phyloP scores from a whole-genome alignment of 345 rosid species.

The Populus tremula region DNA sequence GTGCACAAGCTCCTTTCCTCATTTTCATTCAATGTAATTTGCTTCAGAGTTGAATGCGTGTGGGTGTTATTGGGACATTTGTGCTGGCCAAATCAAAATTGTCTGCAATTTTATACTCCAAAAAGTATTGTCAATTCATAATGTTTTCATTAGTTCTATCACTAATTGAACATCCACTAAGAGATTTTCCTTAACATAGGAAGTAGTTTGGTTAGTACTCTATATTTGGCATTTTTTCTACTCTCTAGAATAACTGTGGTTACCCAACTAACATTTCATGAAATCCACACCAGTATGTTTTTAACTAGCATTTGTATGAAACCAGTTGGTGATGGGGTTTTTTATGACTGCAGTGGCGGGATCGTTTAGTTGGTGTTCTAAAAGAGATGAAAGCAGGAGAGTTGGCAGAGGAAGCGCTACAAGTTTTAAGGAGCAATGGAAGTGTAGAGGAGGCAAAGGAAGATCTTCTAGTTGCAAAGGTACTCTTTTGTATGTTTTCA shows the following conservation, averaged over 20 bases:
- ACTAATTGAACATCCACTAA: neutral
- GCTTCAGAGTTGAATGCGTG: neutral
- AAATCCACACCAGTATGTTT: neutral
- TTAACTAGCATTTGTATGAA: neutral
- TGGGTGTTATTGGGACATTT: neutral
- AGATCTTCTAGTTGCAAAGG: slow-evolving; percentile 44
- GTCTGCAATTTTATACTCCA: neutral
- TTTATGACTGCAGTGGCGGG: slow-evolving; percentile 75
- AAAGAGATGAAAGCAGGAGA: slow-evolving; percentile 66
- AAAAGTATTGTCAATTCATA: neutral
- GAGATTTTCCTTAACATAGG: neutral
- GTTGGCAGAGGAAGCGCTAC: slow-evolving; percentile 42
- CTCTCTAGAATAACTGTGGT: neutral
- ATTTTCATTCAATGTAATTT: neutral
- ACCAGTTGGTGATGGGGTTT: slow-evolving; percentile 14
- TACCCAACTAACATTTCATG: neutral
- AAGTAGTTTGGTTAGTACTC: neutral
- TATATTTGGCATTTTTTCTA: neutral
- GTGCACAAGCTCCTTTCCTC: neutral
- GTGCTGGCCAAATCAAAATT: neutral
- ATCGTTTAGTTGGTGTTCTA: slow-evolving; percentile 68
- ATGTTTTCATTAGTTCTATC: neutral
- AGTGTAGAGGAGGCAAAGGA: slow-evolving; percentile 45
- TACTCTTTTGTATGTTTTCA: slow-evolving; percentile 28
- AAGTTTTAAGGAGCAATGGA: slow-evolving; percentile 49